These are phyloP conservation scores for Sherardia arvensis DNA, from an alignment of 257 asterid genomes.

Conservation along the genomic window DNA sequence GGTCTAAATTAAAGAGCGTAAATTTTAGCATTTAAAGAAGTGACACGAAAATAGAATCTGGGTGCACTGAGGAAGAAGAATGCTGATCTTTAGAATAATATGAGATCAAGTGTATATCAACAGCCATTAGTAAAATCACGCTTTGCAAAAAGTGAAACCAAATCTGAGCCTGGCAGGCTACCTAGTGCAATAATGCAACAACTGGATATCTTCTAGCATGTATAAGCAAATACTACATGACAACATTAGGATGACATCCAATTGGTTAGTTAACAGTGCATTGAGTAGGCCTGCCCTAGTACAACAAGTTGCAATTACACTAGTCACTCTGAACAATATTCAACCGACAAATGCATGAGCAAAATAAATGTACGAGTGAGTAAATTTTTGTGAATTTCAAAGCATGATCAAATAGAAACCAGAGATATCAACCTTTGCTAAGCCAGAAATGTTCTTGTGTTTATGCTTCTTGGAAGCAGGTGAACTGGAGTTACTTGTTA, in stretches of 20 bases:
- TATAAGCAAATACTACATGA: neutral
- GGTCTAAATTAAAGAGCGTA: neutral
- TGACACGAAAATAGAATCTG: neutral
- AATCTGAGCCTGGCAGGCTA: neutral
- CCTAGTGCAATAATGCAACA: neutral
- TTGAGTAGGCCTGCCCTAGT: neutral
- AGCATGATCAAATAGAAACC: conserved; percentile 10
- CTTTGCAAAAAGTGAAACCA: neutral
- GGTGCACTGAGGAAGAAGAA: neutral
- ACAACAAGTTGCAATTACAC: too few relatives aligned
- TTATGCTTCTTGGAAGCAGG: conserved; percentile 55
- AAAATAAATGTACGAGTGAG: neutral
- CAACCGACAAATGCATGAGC: too few relatives aligned
- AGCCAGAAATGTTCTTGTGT: conserved; percentile 35
- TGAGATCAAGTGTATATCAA: neutral
- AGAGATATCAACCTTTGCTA: conserved; percentile 55
- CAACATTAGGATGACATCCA: neutral
- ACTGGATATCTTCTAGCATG: neutral
- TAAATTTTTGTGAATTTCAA: neutral
- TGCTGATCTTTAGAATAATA: neutral
- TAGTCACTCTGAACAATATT: too few relatives aligned
- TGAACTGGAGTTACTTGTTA: conserved; percentile 36
- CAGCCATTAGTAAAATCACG: neutral
- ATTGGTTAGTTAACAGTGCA: neutral
- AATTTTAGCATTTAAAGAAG: neutral